Evolutionary conservation across 148 eudicot genomes (phyloP).

Genomic region (Talinum fruticosum): DNA sequence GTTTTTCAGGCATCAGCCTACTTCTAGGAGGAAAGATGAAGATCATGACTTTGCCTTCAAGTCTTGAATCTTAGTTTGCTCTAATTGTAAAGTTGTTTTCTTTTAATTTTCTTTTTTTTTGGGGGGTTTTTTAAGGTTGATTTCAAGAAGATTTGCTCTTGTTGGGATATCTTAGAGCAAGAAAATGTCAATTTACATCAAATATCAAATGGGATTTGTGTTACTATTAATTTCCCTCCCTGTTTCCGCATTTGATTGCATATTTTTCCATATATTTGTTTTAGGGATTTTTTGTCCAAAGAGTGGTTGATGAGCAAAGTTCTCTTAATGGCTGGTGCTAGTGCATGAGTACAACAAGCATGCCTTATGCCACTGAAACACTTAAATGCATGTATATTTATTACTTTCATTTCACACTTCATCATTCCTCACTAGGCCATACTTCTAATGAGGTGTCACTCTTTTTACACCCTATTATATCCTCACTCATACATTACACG

Average conservation of each 20-base stretch:
- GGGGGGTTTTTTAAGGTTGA: background rate
- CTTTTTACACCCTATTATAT: too few species aligned
- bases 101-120: background rate
- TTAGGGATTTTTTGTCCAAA: background rate
- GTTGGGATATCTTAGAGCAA: constrained; percentile 11
- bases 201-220: constrained; percentile 11
- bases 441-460: background rate
- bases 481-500: too few species aligned
- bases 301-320: background rate
- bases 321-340: background rate
- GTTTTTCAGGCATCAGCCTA: constrained; percentile 53
- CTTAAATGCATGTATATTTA: background rate
- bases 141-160: constrained; percentile 10
- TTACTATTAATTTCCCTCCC: background rate
- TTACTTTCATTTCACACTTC: background rate
- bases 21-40: constrained; percentile 30
- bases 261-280: background rate
- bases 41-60: constrained; percentile 17
- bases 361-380: background rate
- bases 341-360: background rate
- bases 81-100: constrained; percentile 9
- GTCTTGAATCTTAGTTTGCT: constrained; percentile 2
- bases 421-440: background rate
- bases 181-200: constrained; percentile 17
- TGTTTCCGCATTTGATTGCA: background rate